phyloP scores from a whole-genome alignment of 345 rosid genomes.

The Excoecaria agallocha region DNA sequence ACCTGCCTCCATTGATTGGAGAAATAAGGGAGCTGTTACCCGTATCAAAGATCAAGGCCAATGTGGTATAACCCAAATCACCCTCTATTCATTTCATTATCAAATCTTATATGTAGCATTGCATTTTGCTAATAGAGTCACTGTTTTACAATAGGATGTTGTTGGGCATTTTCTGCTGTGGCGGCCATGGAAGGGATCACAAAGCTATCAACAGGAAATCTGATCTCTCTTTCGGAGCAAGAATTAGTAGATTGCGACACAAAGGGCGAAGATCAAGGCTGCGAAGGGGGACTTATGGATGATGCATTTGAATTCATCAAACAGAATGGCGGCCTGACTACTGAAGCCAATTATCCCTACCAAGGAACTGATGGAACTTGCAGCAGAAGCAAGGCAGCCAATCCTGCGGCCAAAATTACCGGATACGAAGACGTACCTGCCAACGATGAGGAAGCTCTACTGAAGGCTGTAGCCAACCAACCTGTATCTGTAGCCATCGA shows the following conservation, averaged over 20 bases:
- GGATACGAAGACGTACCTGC: constrained; percentile 13
- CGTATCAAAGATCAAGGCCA: constrained; percentile 21
- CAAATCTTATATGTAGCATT: too few species aligned
- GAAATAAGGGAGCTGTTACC: constrained; percentile 17
- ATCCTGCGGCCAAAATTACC: not conserved
- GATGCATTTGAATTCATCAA: constrained; percentile 1
- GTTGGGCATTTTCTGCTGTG: constrained; percentile 55
- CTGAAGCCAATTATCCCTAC: not conserved
- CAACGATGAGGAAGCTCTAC: not conserved
- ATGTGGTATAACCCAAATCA: constrained; percentile 3
- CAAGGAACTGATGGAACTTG: not conserved
- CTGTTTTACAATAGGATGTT: constrained; percentile 23
- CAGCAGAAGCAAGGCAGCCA: too few species aligned
- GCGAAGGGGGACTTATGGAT: not conserved
- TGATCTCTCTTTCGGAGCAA: too few species aligned
- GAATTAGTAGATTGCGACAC: too few species aligned
- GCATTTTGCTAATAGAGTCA: too few species aligned
- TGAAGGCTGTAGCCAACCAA: constrained; percentile 8
- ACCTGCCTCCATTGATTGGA: constrained; percentile 28
- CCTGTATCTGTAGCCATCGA: constrained; percentile 11
- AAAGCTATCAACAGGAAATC: too few species aligned
- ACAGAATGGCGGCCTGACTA: not conserved
- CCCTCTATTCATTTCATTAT: too few species aligned
- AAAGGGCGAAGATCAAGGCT: not conserved
- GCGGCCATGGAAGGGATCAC: constrained; percentile 45